A percentile compares a stretch with the other conserved stretches of the same genome.
Evolutionary conservation across 83 land plant species (phyloP).

Genomic region (Isoetes engelmannii): DNA sequence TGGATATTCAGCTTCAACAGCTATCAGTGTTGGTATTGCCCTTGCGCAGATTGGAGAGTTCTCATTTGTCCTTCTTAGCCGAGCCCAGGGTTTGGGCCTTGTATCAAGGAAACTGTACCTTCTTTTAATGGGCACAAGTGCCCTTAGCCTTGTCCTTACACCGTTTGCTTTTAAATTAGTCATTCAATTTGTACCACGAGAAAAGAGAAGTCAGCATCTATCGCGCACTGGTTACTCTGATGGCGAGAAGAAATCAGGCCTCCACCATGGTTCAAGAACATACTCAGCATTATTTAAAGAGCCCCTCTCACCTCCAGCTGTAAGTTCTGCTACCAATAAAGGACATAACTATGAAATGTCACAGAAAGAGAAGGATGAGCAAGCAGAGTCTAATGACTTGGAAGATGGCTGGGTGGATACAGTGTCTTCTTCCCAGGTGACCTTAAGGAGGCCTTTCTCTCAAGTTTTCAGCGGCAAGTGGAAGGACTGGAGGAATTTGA

Average conservation of each 20-base stretch:
- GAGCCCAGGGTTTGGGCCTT: conserved; percentile 12
- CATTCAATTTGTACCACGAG: conserved; percentile 4
- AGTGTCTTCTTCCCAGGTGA: conserved; percentile 5
- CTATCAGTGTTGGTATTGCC: conserved; percentile 16
- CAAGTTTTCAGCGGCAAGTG: conserved; percentile 14
- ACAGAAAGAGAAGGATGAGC: neutral
- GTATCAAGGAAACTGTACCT: conserved; percentile 14
- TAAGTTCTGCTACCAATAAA: neutral
- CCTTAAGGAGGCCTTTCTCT: conserved; percentile 10
- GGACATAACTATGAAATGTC: neutral
- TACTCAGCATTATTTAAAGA: neutral
- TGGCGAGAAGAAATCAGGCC: neutral
- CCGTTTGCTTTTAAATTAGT: conserved; percentile 14
- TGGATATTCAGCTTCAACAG: conserved; percentile 5
- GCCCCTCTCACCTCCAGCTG: neutral
- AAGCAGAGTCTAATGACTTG: neutral
- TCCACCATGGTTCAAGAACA: neutral
- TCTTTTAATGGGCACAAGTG: conserved; percentile 14
- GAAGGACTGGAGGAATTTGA: conserved; percentile 1
- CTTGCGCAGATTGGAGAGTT: conserved; percentile 16
- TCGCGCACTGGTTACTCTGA: neutral
- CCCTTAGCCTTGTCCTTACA: conserved; percentile 11
- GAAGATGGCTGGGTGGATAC: conserved; percentile 6
- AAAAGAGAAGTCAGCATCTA: conserved; percentile 4
- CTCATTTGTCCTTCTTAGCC: conserved; percentile 11